phyloP scores from a whole-genome alignment of 352 stramenopile species.

The Phytopythium litorale region DNA sequence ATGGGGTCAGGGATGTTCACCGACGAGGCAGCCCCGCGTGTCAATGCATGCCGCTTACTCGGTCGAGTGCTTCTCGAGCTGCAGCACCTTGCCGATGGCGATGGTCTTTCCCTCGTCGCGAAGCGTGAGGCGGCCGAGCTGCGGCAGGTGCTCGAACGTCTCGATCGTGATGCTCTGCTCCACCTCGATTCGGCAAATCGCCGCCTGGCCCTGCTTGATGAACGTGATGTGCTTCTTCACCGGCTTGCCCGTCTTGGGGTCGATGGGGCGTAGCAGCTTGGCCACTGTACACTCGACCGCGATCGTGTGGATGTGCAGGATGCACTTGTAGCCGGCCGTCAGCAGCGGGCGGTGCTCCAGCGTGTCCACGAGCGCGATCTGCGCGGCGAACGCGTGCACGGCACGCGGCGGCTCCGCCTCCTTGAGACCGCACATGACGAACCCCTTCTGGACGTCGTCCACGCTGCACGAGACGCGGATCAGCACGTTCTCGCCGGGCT shows the following conservation, averaged over 20 bases:
- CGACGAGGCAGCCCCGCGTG: too few species aligned
- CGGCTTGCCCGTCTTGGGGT: slow-evolving; percentile 88
- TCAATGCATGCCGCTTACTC: slow-evolving; percentile 21
- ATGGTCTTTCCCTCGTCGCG: slow-evolving; percentile 99
- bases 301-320: slow-evolving; percentile 97
- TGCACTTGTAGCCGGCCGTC: slow-evolving; percentile 96
- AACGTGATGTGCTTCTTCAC: slow-evolving; percentile 94
- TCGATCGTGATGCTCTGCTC: slow-evolving; percentile 94
- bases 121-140: slow-evolving; percentile 97
- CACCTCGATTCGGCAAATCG: slow-evolving; percentile 93
- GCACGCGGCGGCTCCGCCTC: slow-evolving; percentile 44
- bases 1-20: too few species aligned
- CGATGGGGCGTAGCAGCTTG: slow-evolving; percentile 89
- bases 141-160: slow-evolving; percentile 92
- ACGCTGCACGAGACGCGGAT: slow-evolving; percentile 91
- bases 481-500: slow-evolving; percentile 97
- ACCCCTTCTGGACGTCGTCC: slow-evolving; percentile 89
- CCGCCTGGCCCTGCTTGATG: slow-evolving; percentile 93
- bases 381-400: slow-evolving; percentile 85
- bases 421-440: slow-evolving; percentile 89
- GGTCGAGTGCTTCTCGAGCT: slow-evolving; percentile 66
- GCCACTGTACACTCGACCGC: slow-evolving; percentile 94
- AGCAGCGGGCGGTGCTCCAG: slow-evolving; percentile 96
- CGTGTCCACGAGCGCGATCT: slow-evolving; percentile 96
- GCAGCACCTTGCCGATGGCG: slow-evolving; percentile 97